Base-by-base conservation (phyloP, 768 basidiomycete genomes). In the Naganishia antarctica region DNA sequence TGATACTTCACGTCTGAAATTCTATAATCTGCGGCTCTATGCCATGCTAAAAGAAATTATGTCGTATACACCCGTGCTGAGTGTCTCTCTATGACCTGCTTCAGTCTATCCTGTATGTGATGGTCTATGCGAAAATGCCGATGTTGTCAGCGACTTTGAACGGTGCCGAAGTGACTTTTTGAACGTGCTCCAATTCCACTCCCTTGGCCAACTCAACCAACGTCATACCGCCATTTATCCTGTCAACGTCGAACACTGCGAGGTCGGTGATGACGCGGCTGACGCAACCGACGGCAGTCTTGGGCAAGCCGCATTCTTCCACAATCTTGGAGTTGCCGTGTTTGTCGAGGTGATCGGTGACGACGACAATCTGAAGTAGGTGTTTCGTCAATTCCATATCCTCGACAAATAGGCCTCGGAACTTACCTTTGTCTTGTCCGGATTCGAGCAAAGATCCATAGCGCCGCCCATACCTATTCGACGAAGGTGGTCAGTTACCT, bases 371-470 rank as follows among this genome's bases (percentile, higher is more conserved):
- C 61, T 63, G 49, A 13, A 25, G 40, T n/a, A 25, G 18, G 87
- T 16, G 12, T 15, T 28, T 18, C 2, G 21, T 62, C 4, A 26
- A 6, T n/a, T n/a, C 5, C 1, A 23, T n/a, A 23, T 11, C 15
- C 11, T 46, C 59, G 9, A 29, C 21, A 44, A 15, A n/a, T n/a
- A 25, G 28, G 28, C 37, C 49, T 61, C 4, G 65, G 29, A n/a
- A 21, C 51, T 28, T 46, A 76, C 73, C 78, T 88, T 93, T 44
- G 93, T 97, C 78, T 87, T 87, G 78, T 94, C 91, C 1, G 92
- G 93, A 79, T 94, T 96, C 64, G 92, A 94, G 63, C 91, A 91
- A 50, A 93, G 85, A 75, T 94, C 91, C 91, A 93, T 93, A 12
- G 92, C 92, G 57, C 92, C 93, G 13, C 93, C 93, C 74, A 96